These are phyloP conservation scores for Chenopodium berlandieri DNA, from an alignment of 148 eudicot genomes.

Conservation along the genomic window DNA sequence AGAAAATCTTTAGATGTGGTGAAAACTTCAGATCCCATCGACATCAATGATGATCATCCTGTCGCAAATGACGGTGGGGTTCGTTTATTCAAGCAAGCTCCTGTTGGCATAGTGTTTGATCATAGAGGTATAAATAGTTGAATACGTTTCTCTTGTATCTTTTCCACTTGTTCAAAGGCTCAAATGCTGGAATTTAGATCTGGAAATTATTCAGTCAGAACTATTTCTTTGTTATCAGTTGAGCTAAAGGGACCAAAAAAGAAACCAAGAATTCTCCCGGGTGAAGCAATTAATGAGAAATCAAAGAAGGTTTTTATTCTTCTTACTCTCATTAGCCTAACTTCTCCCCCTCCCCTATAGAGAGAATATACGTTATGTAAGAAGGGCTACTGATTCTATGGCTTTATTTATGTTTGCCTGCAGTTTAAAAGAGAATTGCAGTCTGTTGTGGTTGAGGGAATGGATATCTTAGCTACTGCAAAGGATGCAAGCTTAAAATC, in stretches of 20 bases:
- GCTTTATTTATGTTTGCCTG: constrained; percentile 12
- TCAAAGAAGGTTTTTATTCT: constrained; percentile 73
- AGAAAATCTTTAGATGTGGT: constrained; percentile 62
- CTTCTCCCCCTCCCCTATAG: not conserved
- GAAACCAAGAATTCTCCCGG: constrained; percentile 72
- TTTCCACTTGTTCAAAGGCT: not conserved
- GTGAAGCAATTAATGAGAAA: constrained; percentile 65
- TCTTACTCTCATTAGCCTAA: constrained; percentile 3
- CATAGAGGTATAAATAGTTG: constrained; percentile 54
- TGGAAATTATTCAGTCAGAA: not conserved
- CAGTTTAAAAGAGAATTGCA: constrained; percentile 66
- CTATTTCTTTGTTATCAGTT: constrained; percentile 36
- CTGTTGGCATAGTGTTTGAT: constrained; percentile 84
- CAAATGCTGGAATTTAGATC: not conserved
- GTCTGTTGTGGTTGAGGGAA: constrained; percentile 71
- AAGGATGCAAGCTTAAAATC: constrained; percentile 46
- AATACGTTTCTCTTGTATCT: not conserved
- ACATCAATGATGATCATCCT: constrained; percentile 29
- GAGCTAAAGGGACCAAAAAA: constrained; percentile 62
- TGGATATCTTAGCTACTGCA: constrained; percentile 56
- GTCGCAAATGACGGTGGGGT: constrained; percentile 45
- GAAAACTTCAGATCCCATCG: constrained; percentile 25
- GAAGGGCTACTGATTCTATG: constrained; percentile 4
- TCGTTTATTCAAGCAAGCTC: constrained; percentile 71
- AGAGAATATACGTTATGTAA: not conserved